phyloP scores from a whole-genome alignment of 345 rosid species.

The Viola odorata region DNA sequence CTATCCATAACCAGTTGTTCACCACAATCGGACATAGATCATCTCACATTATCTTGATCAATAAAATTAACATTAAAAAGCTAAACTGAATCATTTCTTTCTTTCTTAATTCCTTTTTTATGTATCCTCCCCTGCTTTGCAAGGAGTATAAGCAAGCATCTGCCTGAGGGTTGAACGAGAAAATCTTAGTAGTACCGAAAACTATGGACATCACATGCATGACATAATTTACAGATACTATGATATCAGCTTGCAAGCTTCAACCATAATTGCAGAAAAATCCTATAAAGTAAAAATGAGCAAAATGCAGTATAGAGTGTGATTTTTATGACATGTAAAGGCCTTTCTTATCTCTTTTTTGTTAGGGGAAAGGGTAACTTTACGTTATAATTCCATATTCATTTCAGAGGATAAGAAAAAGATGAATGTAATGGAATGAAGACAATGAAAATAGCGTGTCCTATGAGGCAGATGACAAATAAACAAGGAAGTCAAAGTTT shows the following conservation, averaged over 20 bases:
- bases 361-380: background rate
- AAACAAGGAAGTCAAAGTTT: conserved; percentile 5
- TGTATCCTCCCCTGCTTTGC: no score
- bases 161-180: background rate
- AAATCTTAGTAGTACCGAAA: background rate
- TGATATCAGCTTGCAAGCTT: background rate
- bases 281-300: background rate
- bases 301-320: no score
- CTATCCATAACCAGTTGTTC: no score
- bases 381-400: background rate
- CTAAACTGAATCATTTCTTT: no score
- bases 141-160: background rate
- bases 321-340: background rate
- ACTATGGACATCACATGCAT: background rate
- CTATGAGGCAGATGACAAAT: background rate
- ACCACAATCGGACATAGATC: no score
- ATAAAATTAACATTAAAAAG: no score
- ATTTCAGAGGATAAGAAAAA: conserved; percentile 2
- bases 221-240: background rate
- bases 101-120: no score
- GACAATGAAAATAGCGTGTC: background rate
- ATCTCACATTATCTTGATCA: no score
- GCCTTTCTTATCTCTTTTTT: background rate
- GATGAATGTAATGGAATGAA: background rate
- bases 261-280: background rate